These are phyloP conservation scores for Eimeria acervulina DNA, from an alignment of 169 alveolate species.

Conservation along the genomic window DNA sequence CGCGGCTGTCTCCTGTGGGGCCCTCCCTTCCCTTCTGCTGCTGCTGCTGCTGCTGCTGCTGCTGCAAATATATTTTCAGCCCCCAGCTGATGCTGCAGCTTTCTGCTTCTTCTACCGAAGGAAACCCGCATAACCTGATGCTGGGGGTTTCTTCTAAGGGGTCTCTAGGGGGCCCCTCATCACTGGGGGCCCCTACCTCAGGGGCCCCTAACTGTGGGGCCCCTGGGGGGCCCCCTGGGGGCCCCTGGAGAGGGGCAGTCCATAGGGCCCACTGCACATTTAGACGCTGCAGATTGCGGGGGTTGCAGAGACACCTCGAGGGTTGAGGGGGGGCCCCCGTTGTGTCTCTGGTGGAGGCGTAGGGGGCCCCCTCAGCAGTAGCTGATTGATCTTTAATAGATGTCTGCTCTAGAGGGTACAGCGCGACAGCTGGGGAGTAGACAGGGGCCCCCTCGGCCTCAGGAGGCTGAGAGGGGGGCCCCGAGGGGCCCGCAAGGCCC, in stretches of 20 bases:
- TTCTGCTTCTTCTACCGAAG: neutral
- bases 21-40: neutral
- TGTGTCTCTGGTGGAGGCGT: neutral
- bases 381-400: neutral
- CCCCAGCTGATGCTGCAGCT: neutral
- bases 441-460: neutral
- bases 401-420: neutral
- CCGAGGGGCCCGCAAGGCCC: neutral
- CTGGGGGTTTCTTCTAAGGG: neutral
- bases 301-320: neutral
- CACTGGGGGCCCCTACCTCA: neutral
- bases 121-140: neutral
- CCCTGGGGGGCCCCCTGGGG: neutral
- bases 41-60: neutral
- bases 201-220: neutral
- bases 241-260: neutral
- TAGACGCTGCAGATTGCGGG: constrained; percentile 28
- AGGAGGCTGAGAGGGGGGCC: neutral
- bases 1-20: neutral
- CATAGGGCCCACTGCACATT: constrained; percentile 35
- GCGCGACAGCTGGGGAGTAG: neutral
- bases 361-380: neutral
- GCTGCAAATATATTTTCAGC: neutral
- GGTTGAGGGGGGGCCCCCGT: neutral
- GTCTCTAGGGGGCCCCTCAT: neutral